Evolutionary conservation across 208 protist species (phyloP), one percentile per base, ranked within the genome.

Genomic region (Trypanosoma boissoni): DNA sequence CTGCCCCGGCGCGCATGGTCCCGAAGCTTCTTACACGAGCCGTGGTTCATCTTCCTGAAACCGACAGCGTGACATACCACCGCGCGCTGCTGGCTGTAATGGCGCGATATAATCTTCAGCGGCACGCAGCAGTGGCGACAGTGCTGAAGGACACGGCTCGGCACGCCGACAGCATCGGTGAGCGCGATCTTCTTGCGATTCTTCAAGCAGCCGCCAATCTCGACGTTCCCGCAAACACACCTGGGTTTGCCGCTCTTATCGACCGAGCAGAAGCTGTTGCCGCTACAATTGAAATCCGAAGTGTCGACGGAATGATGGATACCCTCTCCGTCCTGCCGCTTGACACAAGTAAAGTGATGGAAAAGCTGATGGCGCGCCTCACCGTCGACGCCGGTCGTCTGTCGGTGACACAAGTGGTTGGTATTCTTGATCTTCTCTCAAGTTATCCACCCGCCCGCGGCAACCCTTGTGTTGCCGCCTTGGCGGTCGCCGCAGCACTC

Each of bases 371-470:
- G 70, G 29, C 45, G n/a, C 81, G 89, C 6, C 69, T 95, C 7
- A 65, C 64, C 14, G 59, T 70, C 8, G 83, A 88, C 45, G 71
- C 74, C 2, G 89, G 86, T 2, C 72, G 68, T 37, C 66, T 95
- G 27, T 67, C 78, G 1, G 56, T 86, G 21, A 64, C 79, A 5
- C 80, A 90, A 59, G 28, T 90, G 14, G 70, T 61, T 18, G 62
- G 70, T 45, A 64, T 78, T 18, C 32, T 95, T 18, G 67, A 89
- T 21, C 68, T 95, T 26, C 70, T 95, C 27, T 85, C 83, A 26
- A 80, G 61, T 45, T 95, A 91, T 64, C 86, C 89, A 7, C 83
- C 86, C 1, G 86, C 89, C 8, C 64, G 76, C 34, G 81, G 73
- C 1, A 53, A 91, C 27, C 61, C 76, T 24, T 86, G 81, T 45